Conservation (phyloP, 2,329 filamentous ascomycete genomes). For the Venturia oleaginea region DNA sequence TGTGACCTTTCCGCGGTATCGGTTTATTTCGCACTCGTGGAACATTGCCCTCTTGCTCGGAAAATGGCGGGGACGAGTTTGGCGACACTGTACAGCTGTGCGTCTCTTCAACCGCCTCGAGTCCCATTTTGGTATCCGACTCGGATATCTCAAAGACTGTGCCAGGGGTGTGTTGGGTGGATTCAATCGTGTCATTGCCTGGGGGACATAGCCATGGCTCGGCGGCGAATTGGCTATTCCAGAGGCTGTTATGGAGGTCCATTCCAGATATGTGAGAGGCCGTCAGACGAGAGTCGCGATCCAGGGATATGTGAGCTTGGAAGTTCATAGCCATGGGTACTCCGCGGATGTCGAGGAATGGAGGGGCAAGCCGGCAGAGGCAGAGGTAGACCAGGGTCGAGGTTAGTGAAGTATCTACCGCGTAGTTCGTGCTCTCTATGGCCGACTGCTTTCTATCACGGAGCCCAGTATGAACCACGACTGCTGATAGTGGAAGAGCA, state of each 20-base stretch:
- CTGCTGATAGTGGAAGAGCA: no score
- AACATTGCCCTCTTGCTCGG: not conserved
- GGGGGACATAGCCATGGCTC: slow-evolving; percentile 1
- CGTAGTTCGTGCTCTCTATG: not conserved
- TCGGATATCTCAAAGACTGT: not conserved
- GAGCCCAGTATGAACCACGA: not conserved
- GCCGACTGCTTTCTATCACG: not conserved
- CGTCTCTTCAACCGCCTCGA: not conserved
- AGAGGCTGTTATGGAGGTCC: not conserved
- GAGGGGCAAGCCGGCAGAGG: not conserved
- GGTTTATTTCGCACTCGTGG: slow-evolving; percentile 7
- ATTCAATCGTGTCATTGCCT: not conserved
- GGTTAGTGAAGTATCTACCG: not conserved
- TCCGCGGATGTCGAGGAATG: not conserved
- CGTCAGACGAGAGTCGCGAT: not conserved
- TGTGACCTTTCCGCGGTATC: slow-evolving; percentile 38
- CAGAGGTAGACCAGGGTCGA: not conserved
- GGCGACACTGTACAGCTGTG: not conserved
- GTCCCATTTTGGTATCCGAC: not conserved
- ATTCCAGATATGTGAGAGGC: not conserved
- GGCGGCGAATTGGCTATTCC: not conserved
- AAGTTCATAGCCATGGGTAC: not conserved
- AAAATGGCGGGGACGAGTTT: not conserved
- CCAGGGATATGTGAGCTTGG: not conserved
- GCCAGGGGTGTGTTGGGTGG: not conserved